Base-by-base conservation (phyloP, 129 eudicot genomes). In the sunflower (Helianthus annuus) region DNA sequence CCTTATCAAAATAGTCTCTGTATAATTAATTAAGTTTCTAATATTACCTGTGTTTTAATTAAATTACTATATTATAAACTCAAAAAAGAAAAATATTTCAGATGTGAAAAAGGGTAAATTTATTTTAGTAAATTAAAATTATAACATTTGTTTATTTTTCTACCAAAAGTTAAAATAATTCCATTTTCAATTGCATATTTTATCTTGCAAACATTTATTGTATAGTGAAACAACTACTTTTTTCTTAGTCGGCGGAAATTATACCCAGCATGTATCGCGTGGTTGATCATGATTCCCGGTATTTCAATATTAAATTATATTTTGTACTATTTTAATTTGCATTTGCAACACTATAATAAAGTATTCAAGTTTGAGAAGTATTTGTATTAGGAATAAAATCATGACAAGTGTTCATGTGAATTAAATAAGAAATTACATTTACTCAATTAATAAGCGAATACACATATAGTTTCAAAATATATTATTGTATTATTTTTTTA, bases 221-320 rank as follows among this genome's bases (percentile, higher is more conserved):
- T 14, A 14, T 36, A 62, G 12, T 34, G 15, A 62, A 42, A 40
- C 46, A 5, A 71, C 44, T 13, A 56, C 68, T 44, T 45, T 45
- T 58, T 45, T 58, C 58, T 29, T 57, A 53, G 76, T 71, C 56
- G 76, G 58, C 68, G 46, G 57, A 71, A 58, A 27, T 58, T 59
- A 57, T 22, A 57, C 29, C 4, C 4, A 40, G 80, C 74, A 76
- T 67, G 80, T 32, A 58, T 68, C 69, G 80, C 69, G 75, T 68
- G 75, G 80, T 57, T 19, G 80, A 59, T 68, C 70, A 68, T 68
- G 74, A 68, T 48, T 57, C 69, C 55, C 5, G 10, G 39, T 48
- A 76, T 58, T 68, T 32, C 51, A 68, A 32, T 55, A 4, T 53
- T 24, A 1, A 4, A 8, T 1, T 73, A 11, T 13, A 19, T 16